These are phyloP conservation scores for Starmerella apicola DNA, from an alignment of 805 yeast species.

Conservation along the genomic window DNA sequence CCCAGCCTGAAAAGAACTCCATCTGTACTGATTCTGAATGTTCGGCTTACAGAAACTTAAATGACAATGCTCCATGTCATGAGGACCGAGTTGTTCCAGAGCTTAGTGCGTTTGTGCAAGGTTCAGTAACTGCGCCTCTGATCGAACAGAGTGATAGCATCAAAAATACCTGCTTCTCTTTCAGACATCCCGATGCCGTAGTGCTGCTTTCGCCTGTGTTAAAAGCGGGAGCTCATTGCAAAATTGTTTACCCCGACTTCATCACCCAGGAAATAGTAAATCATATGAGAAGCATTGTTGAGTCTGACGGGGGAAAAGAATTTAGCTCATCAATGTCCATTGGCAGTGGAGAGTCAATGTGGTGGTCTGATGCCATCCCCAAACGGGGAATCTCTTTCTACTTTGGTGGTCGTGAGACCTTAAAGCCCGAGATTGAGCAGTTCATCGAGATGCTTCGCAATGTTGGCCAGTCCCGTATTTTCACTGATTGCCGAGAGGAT, in stretches of 20 bases:
- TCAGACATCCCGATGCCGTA: conserved; percentile 25
- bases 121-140: too few relatives aligned
- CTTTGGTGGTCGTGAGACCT: conserved; percentile 36
- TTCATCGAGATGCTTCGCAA: conserved; percentile 24
- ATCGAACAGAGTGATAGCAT: too few relatives aligned
- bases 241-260: conserved; percentile 11
- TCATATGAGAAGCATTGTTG: conserved; percentile 3
- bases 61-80: too few relatives aligned
- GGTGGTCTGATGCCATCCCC: conserved; percentile 36
- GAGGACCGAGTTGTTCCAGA: too few relatives aligned
- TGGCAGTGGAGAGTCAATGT: conserved; percentile 21
- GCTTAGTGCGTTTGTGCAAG: too few relatives aligned
- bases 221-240: conserved; percentile 11
- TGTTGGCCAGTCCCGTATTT: conserved; percentile 24
- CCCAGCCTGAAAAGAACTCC: too few relatives aligned
- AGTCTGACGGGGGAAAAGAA: too few relatives aligned
- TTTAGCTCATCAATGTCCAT: too few relatives aligned
- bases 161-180: too few relatives aligned
- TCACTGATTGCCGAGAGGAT: conserved; percentile 27
- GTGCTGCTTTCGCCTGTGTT: conserved; percentile 29
- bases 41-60: too few relatives aligned
- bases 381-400: conserved; percentile 31
- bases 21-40: too few relatives aligned
- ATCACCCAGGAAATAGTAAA: conserved; percentile 4
- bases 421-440: conserved; percentile 30